phyloP scores from a whole-genome alignment of 768 basidiomycete species.

The Tricholoma saponaceum region DNA sequence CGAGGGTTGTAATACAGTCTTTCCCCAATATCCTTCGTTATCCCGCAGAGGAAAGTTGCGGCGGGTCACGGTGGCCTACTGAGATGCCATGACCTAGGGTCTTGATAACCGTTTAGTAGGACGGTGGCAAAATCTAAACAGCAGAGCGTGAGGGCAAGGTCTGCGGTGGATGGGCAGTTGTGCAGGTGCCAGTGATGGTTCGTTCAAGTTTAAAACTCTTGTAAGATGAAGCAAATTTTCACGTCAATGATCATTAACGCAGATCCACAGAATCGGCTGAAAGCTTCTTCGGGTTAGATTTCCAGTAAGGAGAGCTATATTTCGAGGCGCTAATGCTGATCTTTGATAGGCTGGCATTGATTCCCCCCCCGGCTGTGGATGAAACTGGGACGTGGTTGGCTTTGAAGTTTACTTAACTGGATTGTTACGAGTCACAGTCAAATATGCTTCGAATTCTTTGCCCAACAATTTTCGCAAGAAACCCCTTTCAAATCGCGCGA shows the following conservation, averaged over 20 bases:
- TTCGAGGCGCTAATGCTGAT: neutral
- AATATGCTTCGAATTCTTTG: neutral
- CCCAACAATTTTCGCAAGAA: neutral
- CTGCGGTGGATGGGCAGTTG: neutral
- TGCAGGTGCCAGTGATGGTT: neutral
- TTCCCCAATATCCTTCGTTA: no score
- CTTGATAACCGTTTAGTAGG: no score
- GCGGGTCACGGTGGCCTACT: no score
- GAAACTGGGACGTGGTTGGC: neutral
- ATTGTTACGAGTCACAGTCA: neutral
- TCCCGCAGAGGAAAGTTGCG: neutral
- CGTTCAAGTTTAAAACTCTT: neutral
- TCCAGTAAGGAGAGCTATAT: neutral
- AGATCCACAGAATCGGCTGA: neutral
- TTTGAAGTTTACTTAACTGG: neutral
- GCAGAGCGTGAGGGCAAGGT: neutral
- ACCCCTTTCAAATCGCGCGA: neutral
- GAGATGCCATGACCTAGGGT: no score
- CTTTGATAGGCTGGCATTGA: neutral
- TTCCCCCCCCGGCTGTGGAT: neutral
- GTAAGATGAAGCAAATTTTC: neutral
- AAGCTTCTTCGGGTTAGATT: neutral
- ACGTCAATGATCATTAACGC: neutral
- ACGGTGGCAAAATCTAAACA: neutral
- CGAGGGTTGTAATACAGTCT: no score